phyloP scores from a whole-genome alignment of 139 green algal species.

The Chlorella sorokiniana region DNA sequence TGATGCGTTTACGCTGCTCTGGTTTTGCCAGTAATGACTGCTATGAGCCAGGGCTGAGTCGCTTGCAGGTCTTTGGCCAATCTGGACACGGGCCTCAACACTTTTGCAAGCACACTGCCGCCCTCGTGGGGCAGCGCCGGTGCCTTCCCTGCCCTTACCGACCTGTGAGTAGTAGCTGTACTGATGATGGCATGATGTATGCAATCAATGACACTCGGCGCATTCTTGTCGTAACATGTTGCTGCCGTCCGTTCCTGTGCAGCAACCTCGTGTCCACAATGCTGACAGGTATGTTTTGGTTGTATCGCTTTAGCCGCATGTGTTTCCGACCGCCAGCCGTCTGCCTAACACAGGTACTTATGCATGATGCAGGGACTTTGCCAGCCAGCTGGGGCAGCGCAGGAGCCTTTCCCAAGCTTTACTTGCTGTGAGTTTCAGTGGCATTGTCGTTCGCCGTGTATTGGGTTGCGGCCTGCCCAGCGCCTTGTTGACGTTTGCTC shows the following conservation, averaged over 20 bases:
- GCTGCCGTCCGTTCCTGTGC: too few species aligned
- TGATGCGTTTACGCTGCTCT: background rate
- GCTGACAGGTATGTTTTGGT: too few species aligned
- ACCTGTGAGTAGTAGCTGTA: background rate
- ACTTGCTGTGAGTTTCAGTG: background rate
- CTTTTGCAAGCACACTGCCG: background rate
- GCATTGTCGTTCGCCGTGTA: background rate
- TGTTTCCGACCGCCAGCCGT: too few species aligned
- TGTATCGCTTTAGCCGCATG: too few species aligned
- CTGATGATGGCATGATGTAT: background rate
- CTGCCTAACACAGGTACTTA: background rate
- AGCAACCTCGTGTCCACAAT: too few species aligned
- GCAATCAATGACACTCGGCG: background rate
- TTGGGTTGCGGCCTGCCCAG: background rate
- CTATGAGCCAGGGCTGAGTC: background rate
- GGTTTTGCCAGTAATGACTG: background rate
- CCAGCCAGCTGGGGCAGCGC: background rate
- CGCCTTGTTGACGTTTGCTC: background rate
- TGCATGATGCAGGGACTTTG: constrained; percentile 1
- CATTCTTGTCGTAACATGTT: background rate
- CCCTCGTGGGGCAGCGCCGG: background rate
- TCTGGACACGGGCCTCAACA: background rate
- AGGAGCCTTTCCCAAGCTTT: background rate
- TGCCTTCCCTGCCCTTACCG: background rate
- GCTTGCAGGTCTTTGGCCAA: background rate